Evolutionary conservation across 345 rosid species (phyloP).

Genomic region (Salix viminalis): DNA sequence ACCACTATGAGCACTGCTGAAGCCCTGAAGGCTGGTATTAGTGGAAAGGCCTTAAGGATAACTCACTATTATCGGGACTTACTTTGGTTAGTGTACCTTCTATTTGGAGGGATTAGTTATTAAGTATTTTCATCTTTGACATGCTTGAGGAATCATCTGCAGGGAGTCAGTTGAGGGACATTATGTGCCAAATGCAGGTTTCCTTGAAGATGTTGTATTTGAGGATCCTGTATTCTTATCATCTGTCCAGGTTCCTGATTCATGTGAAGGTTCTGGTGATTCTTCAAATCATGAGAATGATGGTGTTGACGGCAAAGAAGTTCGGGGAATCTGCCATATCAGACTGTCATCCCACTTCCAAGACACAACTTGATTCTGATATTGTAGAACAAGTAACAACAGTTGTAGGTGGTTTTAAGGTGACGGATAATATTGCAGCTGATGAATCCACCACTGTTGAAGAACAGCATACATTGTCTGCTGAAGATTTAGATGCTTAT

Average conservation of each 20-base stretch:
- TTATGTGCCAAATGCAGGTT: slow-evolving; percentile 80
- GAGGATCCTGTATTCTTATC: slow-evolving; percentile 60
- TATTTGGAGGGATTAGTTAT: slow-evolving; percentile 8
- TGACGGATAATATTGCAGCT: slow-evolving; percentile 32
- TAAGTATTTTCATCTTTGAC: slow-evolving; percentile 15
- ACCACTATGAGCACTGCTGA: slow-evolving; percentile 78
- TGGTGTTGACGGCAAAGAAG: slow-evolving; percentile 27
- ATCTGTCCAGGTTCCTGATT: slow-evolving; percentile 37
- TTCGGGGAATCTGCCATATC: slow-evolving; percentile 22
- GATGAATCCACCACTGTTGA: slow-evolving; percentile 41
- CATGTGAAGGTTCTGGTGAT: slow-evolving; percentile 35
- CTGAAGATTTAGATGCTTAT: slow-evolving; percentile 67
- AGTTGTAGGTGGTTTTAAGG: slow-evolving; percentile 40
- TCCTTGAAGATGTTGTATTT: slow-evolving; percentile 68
- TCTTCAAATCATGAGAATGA: slow-evolving; percentile 29
- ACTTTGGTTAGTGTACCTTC: slow-evolving; percentile 53
- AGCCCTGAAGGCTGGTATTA: slow-evolving; percentile 80
- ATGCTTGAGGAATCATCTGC: slow-evolving; percentile 27
- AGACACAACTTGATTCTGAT: slow-evolving; percentile 26
- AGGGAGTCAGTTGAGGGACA: slow-evolving; percentile 82
- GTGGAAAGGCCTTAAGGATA: slow-evolving; percentile 89
- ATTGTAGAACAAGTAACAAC: slow-evolving; percentile 31
- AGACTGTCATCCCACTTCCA: slow-evolving; percentile 19
- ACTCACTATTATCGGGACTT: slow-evolving; percentile 75
- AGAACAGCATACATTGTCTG: slow-evolving; percentile 41